Percentiles rank a stretch among this genome's conserved stretches.
Conservation (phyloP, 371 early-diverging fungal genomes). For the Mucor saturninus region DNA sequence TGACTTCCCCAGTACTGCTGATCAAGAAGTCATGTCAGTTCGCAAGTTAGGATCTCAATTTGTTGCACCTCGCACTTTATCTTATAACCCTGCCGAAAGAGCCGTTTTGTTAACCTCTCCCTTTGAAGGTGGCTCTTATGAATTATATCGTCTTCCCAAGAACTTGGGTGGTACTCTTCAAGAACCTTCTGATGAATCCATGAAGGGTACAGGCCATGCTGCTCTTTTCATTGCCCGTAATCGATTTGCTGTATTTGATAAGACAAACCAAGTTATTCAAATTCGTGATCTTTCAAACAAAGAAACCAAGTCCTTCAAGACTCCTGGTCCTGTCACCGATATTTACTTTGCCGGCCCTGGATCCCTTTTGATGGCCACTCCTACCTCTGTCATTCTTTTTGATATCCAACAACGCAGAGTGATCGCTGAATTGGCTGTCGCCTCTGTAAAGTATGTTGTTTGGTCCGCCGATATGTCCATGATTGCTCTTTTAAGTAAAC, state of each 20-base stretch:
- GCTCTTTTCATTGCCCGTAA: conserved; percentile 95
- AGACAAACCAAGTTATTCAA: conserved; percentile 71
- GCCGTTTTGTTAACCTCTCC: conserved; percentile 82
- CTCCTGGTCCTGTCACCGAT: conserved; percentile 76
- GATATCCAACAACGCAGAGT: conserved; percentile 85
- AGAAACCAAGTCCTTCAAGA: conserved; percentile 87
- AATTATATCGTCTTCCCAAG: conserved; percentile 82
- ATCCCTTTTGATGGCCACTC: conserved; percentile 80
- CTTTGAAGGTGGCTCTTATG: conserved; percentile 88
- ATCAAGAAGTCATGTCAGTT: conserved; percentile 78
- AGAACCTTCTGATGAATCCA: conserved; percentile 67
- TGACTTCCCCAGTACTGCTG: conserved; percentile 78
- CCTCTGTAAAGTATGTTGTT: conserved; percentile 85
- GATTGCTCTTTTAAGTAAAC: conserved; percentile 93
- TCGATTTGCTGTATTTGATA: conserved; percentile 93
- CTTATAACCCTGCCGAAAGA: conserved; percentile 95
- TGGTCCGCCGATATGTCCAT: conserved; percentile 89
- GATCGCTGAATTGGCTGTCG: conserved; percentile 76
- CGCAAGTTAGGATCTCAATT: conserved; percentile 71
- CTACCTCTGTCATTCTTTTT: conserved; percentile 84
- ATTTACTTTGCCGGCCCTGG: conserved; percentile 90
- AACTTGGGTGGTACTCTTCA: conserved; percentile 70
- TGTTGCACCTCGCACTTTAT: conserved; percentile 75
- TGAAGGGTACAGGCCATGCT: conserved; percentile 79
- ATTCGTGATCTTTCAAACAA: conserved; percentile 87